Base-by-base conservation (phyloP, 176 grass and related monocot genomes). In the Aegilops bicornis region DNA sequence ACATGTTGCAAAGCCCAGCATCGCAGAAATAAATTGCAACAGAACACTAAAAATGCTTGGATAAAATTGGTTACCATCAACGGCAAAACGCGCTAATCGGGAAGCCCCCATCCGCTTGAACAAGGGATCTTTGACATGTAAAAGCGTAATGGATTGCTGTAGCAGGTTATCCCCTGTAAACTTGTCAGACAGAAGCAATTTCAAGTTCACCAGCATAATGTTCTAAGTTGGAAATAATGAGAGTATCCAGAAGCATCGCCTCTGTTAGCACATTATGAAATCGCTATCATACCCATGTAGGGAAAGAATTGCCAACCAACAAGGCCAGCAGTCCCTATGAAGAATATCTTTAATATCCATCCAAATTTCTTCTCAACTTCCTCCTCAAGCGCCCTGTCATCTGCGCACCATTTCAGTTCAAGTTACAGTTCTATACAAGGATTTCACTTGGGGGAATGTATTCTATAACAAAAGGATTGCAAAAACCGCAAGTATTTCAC, bases 51-150 rank as follows among this genome's bases (percentile, higher is more conserved):
- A 86, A 3, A 73, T 13, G 14, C 8, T 79, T 47, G 84, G 40
- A 79, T 29, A 15, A 82, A 83, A 61, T 76, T 64, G 76, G 29
- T 76, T 96, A 98, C 96, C 96, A 80, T 98, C 93, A 45, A 95
- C 79, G 79, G 96, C 96, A 88, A 91, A 96, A 82, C 90, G 91
- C 73, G 86, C 87, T 76, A 98, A 89, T 63, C 93, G 88, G 33
- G 93, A 98, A 76, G 96, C 96, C 25, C 93, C 96, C 78, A 93
- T 98, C 64, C 90, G 82, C 79, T 98, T 98, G 86, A 98, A 98
- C 84, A 92, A 91, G 79, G 96, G 96, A 86, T 94, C 96, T 80
- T 90, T 98, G 56, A 98, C 93, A 88, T 56, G 88, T 84, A 98
- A 91, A 91, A 98, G 93, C 14, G 96, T 83, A 42, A 98, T 95